A percentile compares a stretch with the other conserved stretches of the same genome.
Conservation (phyloP, 345 rosid genomes). For the Odontarrhena argentea region DNA sequence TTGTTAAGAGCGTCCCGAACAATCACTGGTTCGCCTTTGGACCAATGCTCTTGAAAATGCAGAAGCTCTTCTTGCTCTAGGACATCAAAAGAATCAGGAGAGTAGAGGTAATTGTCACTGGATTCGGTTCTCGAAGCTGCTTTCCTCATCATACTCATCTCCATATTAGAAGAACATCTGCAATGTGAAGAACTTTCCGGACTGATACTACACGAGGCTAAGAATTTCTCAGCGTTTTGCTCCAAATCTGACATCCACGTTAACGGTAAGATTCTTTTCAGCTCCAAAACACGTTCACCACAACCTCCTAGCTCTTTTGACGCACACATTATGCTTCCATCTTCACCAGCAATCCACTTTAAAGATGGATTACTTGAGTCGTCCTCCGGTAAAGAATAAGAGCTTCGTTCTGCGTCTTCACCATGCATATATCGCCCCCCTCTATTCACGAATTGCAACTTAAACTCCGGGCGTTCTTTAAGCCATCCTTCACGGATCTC, state of each 20-base stretch:
- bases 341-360: constrained; percentile 53
- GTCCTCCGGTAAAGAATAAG: constrained; percentile 29
- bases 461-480: constrained; percentile 47
- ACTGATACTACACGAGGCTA: constrained; percentile 33
- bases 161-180: constrained; percentile 34
- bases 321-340: constrained; percentile 70
- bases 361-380: constrained; percentile 21
- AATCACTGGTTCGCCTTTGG: constrained; percentile 82
- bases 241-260: constrained; percentile 61
- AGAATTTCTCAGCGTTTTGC: constrained; percentile 43
- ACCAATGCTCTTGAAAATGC: constrained; percentile 70
- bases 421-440: constrained; percentile 81
- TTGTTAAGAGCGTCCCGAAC: constrained; percentile 63
- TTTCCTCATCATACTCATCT: constrained; percentile 36
- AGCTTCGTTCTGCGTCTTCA: constrained; percentile 51
- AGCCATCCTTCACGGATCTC: constrained; percentile 66
- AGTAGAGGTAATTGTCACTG: constrained; percentile 63
- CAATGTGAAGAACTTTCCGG: constrained; percentile 13
- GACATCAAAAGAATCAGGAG: constrained; percentile 52
- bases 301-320: constrained; percentile 76
- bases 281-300: constrained; percentile 62
- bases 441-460: constrained; percentile 48
- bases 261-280: constrained; percentile 62
- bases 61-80: constrained; percentile 49
- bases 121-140: constrained; percentile 60